Percentiles rank a stretch among this genome's conserved stretches.
Evolutionary conservation across 345 rosid species (phyloP).

Genomic region (Geranium brycei): DNA sequence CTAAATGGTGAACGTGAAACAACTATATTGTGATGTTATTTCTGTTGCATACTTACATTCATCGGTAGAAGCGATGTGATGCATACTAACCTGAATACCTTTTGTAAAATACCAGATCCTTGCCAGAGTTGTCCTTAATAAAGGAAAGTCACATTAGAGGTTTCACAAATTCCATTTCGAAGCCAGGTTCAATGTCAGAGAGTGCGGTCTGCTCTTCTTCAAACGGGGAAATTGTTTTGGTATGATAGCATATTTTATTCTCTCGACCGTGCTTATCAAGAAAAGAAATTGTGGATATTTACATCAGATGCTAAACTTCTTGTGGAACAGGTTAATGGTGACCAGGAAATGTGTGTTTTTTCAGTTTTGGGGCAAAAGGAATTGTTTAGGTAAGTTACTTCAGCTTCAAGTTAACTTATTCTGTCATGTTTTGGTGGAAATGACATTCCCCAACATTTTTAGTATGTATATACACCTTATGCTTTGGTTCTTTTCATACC

Average conservation of each 20-base stretch:
- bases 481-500: conserved; percentile 2
- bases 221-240: conserved; percentile 74
- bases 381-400: conserved; percentile 33
- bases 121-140: conserved; percentile 61
- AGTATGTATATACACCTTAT: not conserved
- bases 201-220: conserved; percentile 44
- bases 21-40: no score
- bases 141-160: conserved; percentile 61
- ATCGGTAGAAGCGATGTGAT: no score
- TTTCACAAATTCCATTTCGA: conserved; percentile 36
- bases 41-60: no score
- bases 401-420: not conserved
- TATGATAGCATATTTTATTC: conserved; percentile 8
- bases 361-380: conserved; percentile 50
- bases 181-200: conserved; percentile 31
- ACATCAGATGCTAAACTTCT: not conserved
- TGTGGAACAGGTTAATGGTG: conserved; percentile 52
- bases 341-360: conserved; percentile 49
- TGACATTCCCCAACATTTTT: not conserved
- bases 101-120: conserved; percentile 30
- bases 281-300: conserved; percentile 1
- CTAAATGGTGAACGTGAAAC: no score
- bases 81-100: not conserved
- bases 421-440: no score
- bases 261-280: conserved; percentile 4